Evolutionary conservation across 495 filamentous ascomycete genomes (phyloP).

Genomic region (Aspergillus olivimuriae): DNA sequence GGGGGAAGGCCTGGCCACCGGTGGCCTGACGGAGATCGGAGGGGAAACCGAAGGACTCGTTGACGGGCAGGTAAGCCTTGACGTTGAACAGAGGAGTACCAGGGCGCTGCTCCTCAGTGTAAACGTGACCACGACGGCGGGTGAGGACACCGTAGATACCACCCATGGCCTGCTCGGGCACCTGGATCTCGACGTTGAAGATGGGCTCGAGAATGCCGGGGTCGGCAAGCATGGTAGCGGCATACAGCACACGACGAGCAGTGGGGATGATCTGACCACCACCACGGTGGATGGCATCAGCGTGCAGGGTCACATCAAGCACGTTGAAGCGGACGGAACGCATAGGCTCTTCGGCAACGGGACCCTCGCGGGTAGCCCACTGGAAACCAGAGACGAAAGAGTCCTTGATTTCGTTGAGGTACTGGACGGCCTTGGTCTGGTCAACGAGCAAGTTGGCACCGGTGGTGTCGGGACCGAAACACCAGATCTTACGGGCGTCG

Average conservation of each 20-base stretch:
- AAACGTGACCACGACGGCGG: constrained; percentile 97
- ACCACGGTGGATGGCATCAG: constrained; percentile 99
- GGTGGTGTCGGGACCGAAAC: constrained; percentile 95
- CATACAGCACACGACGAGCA: constrained; percentile 94
- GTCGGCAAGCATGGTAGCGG: constrained; percentile 82
- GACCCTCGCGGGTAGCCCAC: constrained; percentile 97
- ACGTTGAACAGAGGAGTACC: constrained; percentile 99
- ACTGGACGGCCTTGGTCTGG: constrained; percentile 99
- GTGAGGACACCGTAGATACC: constrained; percentile 99
- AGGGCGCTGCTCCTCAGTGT: constrained; percentile 94
- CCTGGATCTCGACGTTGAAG: constrained; percentile 98
- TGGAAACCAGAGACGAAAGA: constrained; percentile 99
- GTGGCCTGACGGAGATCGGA: constrained; percentile 90
- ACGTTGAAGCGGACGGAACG: constrained; percentile 96
- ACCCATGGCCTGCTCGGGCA: constrained; percentile 97
- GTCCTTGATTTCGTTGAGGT: constrained; percentile 99
- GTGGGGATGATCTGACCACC: constrained; percentile 99
- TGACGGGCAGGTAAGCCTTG: constrained; percentile 98
- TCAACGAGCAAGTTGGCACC: constrained; percentile 98
- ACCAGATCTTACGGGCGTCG: constrained; percentile 99
- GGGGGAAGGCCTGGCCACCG: constrained; percentile 97
- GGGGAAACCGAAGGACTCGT: constrained; percentile 99
- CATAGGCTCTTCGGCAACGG: constrained; percentile 97
- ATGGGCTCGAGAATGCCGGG: constrained; percentile 92
- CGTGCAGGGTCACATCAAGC: constrained; percentile 98